A percentile compares a stretch with the other conserved stretches of the same genome.
Conservation (phyloP, 1,139 yeast genomes). For the Geotrichum candidum region DNA sequence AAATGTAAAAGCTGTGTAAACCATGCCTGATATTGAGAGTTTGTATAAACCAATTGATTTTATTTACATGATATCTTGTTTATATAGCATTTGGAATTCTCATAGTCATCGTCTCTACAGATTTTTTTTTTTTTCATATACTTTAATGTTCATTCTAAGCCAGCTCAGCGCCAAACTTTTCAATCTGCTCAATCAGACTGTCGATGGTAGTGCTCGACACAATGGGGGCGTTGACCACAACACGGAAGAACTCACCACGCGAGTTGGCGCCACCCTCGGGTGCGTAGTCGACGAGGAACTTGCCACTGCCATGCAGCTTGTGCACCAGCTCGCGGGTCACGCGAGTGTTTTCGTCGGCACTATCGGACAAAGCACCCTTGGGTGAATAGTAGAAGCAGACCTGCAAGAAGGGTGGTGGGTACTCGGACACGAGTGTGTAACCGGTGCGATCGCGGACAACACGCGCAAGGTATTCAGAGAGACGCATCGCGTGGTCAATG, state of each 20-base stretch:
- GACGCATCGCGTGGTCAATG: constrained; percentile 64
- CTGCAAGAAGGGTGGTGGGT: constrained; percentile 72
- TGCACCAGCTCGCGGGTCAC: constrained; percentile 61
- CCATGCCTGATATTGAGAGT: neutral
- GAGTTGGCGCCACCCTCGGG: constrained; percentile 49
- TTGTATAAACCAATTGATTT: neutral
- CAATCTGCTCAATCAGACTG: constrained; percentile 36
- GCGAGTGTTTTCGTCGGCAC: constrained; percentile 41
- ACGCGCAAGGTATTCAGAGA: constrained; percentile 55
- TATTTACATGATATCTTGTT: neutral
- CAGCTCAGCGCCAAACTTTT: constrained; percentile 25
- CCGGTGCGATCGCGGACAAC: constrained; percentile 35
- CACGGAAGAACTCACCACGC: constrained; percentile 76
- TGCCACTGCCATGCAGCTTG: constrained; percentile 55
- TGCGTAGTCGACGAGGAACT: constrained; percentile 74
- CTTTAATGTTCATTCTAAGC: neutral
- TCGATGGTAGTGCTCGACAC: constrained; percentile 42
- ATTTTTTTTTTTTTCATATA: neutral
- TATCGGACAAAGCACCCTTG: constrained; percentile 28
- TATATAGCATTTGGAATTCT: neutral
- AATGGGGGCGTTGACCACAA: constrained; percentile 73
- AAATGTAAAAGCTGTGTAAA: constrained; percentile 1
- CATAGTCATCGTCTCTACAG: neutral
- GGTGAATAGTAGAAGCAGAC: constrained; percentile 76
- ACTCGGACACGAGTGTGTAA: constrained; percentile 50